Evolutionary conservation across 768 basidiomycete genomes (phyloP), one percentile per base, ranked within the genome.

Genomic region (Guyanaporus albipodus): DNA sequence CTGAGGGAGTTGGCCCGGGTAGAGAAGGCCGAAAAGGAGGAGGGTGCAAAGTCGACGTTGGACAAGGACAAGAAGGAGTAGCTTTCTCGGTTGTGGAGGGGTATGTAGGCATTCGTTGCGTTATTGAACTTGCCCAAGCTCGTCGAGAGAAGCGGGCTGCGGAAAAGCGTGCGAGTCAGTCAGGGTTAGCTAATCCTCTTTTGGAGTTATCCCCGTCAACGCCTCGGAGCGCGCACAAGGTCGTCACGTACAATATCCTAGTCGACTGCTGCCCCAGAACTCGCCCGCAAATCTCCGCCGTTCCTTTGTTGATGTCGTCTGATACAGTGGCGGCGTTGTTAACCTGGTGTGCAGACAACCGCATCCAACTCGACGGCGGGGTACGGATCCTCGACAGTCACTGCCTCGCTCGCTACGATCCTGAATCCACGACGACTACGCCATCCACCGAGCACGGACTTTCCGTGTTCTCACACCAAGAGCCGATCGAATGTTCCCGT

Each of bases 331-430:
- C 42, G 22, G 26, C 44, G 34, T 58, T 82, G 15, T 53, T 78
- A 6, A 57, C 60, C 34, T 83, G 82, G 82, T 81, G 79, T 52
- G 41, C 60, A 23, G 58, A 68, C 19, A 74, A 76, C 52, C 63
- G 59, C 35, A 57, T 82, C 36, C 60, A 59, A 48, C 73, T 83
- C 42, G 79, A 81, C 62, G 44, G 68, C 10, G 62, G 71, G 33
- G 57, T 83, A 14, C 58, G 62, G 38, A 51, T 83, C 33, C 26
- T 53, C 44, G 47, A 57, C 44, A 35, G 17, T 36, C 23, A 44
- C 8, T 42, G 23, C 4, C 33, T 15, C 15, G 22, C 21, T 24
- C 28, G 11, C 38, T 15, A 23, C 34, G 39, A 48, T 42, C 33
- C 49, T 3, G 23, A 23, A n/a, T 27, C 38, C 26, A 52, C 19